phyloP scores from a whole-genome alignment of 2,329 filamentous ascomycete species.

The Fusarium pseudonygamai region DNA sequence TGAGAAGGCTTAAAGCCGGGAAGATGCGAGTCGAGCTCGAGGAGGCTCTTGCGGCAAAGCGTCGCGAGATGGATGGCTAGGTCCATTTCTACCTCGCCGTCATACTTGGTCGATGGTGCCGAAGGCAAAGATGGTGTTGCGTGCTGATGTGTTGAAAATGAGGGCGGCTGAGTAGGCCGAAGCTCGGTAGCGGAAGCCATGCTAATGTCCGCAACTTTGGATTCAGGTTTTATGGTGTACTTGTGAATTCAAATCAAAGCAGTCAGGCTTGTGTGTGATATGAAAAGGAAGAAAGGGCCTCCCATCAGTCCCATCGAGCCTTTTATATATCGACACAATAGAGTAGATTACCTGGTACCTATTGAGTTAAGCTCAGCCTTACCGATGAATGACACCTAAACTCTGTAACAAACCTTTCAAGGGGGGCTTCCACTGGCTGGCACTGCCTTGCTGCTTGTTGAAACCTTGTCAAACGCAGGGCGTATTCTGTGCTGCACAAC shows the following conservation, averaged over 20 bases:
- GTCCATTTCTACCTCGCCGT: constrained; percentile 35
- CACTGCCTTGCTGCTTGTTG: neutral
- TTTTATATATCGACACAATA: constrained; percentile 12
- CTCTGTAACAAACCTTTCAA: neutral
- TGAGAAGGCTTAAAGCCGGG: constrained; percentile 44
- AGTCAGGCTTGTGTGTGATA: neutral
- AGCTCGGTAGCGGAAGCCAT: constrained; percentile 50
- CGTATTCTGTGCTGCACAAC: constrained; percentile 1
- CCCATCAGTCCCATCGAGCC: neutral
- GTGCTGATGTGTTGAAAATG: constrained; percentile 15
- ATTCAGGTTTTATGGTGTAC: neutral
- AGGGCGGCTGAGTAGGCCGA: constrained; percentile 31
- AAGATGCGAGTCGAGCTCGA: constrained; percentile 40
- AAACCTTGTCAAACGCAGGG: constrained; percentile 35
- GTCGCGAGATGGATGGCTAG: constrained; percentile 43
- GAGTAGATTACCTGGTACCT: neutral
- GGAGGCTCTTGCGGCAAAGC: constrained; percentile 45
- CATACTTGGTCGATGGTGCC: neutral
- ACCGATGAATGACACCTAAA: constrained; percentile 19
- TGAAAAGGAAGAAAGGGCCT: neutral
- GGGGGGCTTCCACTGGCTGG: neutral
- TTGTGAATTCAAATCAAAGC: neutral
- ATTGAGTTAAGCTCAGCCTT: constrained; percentile 21
- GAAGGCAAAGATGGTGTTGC: neutral
- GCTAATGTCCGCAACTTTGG: neutral